Percentiles rank a stretch among this genome's conserved stretches.
phyloP scores from a whole-genome alignment of 2,329 filamentous ascomycete genomes.

The Colletotrichum lini region DNA sequence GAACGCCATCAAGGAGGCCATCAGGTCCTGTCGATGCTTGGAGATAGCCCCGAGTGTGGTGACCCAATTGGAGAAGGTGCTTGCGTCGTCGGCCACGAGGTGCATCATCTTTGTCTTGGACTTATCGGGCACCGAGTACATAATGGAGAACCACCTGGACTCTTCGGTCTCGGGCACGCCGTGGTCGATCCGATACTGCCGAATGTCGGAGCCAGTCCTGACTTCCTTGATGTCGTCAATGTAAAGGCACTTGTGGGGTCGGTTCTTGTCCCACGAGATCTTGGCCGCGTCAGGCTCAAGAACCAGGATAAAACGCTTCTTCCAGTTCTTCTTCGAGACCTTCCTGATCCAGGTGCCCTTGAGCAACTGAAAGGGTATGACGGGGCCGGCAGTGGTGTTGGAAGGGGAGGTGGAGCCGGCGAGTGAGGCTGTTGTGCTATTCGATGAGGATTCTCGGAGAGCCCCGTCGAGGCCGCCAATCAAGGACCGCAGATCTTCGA shows the following conservation, averaged over 20 bases:
- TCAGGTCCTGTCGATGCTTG: slow-evolving; percentile 88
- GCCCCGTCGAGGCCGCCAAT: slow-evolving; percentile 57
- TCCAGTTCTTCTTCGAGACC: slow-evolving; percentile 85
- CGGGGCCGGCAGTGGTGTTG: slow-evolving; percentile 72
- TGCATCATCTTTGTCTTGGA: slow-evolving; percentile 91
- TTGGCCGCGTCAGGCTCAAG: slow-evolving; percentile 88
- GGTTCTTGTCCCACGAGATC: slow-evolving; percentile 87
- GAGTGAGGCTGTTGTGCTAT: slow-evolving; percentile 64
- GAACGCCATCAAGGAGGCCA: slow-evolving; percentile 90
- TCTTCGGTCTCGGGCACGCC: slow-evolving; percentile 78
- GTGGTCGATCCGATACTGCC: slow-evolving; percentile 90
- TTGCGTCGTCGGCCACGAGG: slow-evolving; percentile 82
- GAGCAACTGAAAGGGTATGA: slow-evolving; percentile 82
- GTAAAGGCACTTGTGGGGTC: slow-evolving; percentile 87
- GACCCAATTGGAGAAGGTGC: slow-evolving; percentile 84
- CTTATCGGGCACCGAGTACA: slow-evolving; percentile 85
- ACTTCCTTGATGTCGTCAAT: slow-evolving; percentile 97
- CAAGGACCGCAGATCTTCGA: slow-evolving; percentile 61
- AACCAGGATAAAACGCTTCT: slow-evolving; percentile 78
- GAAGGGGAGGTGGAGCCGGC: slow-evolving; percentile 55
- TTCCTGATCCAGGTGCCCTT: slow-evolving; percentile 85
- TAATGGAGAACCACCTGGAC: slow-evolving; percentile 87
- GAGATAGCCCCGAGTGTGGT: slow-evolving; percentile 87
- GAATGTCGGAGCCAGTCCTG: slow-evolving; percentile 84
- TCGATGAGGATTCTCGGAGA: slow-evolving; percentile 62